Evolutionary conservation across 2,329 filamentous ascomycete genomes (phyloP).

Genomic region (Aspergillus hortae): DNA sequence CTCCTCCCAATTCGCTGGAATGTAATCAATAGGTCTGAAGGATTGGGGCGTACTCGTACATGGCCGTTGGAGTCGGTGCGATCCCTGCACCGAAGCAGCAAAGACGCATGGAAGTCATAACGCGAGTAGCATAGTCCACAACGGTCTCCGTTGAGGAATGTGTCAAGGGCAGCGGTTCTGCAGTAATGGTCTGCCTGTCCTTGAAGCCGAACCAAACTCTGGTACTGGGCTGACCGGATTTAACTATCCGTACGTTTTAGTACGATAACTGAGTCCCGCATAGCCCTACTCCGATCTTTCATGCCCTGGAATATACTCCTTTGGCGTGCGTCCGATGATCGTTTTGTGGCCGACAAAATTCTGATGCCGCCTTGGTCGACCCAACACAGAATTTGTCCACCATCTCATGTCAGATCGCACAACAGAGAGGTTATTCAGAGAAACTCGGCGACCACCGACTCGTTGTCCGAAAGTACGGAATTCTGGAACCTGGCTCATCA

Average conservation of each 20-base stretch:
- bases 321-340: conserved; percentile 20
- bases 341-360: conserved; percentile 13
- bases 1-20: conserved; percentile 10
- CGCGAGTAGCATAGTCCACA: conserved; percentile 2
- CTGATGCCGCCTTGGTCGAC: conserved; percentile 21
- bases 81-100: not conserved
- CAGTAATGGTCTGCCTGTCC: conserved; percentile 11
- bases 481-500: not conserved
- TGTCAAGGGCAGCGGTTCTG: conserved; percentile 6
- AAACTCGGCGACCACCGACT: not conserved
- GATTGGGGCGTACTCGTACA: conserved; percentile 8
- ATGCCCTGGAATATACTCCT: conserved; percentile 20
- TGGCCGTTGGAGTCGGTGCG: not conserved
- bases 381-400: conserved; percentile 21
- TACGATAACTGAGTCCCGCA: conserved; percentile 27
- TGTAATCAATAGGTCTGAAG: conserved; percentile 10
- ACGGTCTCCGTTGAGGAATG: conserved; percentile 5
- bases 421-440: not conserved
- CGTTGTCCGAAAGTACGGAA: not conserved
- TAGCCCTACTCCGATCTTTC: conserved; percentile 20
- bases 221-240: conserved; percentile 17
- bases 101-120: not conserved
- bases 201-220: conserved; percentile 11
- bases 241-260: conserved; percentile 25
- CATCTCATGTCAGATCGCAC: conserved; percentile 9